Conservation (phyloP, 805 yeast species). For the Myxozyma neglecta region DNA sequence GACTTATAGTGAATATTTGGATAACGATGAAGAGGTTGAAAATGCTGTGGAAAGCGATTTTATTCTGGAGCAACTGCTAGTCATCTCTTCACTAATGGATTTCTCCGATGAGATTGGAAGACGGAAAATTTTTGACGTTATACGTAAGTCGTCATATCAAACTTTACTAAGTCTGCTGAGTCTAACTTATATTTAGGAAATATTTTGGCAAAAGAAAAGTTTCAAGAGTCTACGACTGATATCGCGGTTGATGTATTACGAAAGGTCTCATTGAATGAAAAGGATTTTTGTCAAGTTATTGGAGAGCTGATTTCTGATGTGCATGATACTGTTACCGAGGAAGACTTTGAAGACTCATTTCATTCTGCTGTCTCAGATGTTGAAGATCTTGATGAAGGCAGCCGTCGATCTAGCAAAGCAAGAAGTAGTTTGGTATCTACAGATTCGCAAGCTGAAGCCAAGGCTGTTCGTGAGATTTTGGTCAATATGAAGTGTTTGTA, state of each 20-base stretch:
- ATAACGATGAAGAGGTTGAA: slow-evolving; percentile 39
- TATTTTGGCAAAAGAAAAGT: slow-evolving; percentile 51
- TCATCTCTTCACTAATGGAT: slow-evolving; percentile 70
- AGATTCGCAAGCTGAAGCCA: slow-evolving; percentile 32
- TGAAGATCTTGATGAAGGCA: not conserved
- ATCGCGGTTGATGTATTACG: slow-evolving; percentile 64
- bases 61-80: slow-evolving; percentile 69
- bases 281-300: slow-evolving; percentile 79
- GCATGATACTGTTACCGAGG: slow-evolving; percentile 57
- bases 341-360: slow-evolving; percentile 48
- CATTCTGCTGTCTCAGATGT: slow-evolving; percentile 48
- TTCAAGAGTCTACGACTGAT: slow-evolving; percentile 55
- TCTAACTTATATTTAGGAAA: slow-evolving; percentile 6
- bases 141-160: slow-evolving; percentile 42
- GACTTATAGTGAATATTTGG: slow-evolving; percentile 48
- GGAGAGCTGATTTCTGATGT: slow-evolving; percentile 86
- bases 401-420: slow-evolving; percentile 3
- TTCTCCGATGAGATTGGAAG: slow-evolving; percentile 90
- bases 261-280: slow-evolving; percentile 71
- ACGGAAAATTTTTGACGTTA: slow-evolving; percentile 63
- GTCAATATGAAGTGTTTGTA: slow-evolving; percentile 57
- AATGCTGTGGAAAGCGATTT: slow-evolving; percentile 65
- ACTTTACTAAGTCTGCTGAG: too few species aligned
- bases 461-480: slow-evolving; percentile 31
- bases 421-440: slow-evolving; percentile 6